Percentiles rank a stretch among this genome's conserved stretches.
These are phyloP conservation scores for Cymodocea nodosa DNA, from an alignment of 116 monocot genomes.

Conservation along the genomic window DNA sequence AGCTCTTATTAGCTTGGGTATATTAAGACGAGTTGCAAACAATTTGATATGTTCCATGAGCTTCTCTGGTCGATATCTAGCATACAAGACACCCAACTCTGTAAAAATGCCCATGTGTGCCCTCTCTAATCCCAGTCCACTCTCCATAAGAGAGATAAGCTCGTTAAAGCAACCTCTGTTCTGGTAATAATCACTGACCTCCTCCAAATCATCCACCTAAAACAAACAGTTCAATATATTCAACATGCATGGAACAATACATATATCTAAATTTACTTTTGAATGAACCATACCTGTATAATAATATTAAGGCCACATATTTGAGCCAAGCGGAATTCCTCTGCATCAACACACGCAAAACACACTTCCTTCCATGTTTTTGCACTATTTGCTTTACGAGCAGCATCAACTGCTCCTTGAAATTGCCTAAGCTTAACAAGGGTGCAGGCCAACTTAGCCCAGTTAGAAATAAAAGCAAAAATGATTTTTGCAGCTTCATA, in stretches of 20 bases:
- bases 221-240: neutral
- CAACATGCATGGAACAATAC: too few relatives aligned
- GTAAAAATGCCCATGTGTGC: constrained; percentile 99
- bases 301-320: constrained; percentile 94
- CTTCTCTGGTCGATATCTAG: constrained; percentile 83
- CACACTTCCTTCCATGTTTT: constrained; percentile 97
- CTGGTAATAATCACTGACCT: constrained; percentile 94
- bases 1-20: constrained; percentile 72
- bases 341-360: constrained; percentile 90
- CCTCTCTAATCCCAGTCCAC: constrained; percentile 89
- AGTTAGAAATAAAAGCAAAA: constrained; percentile 95
- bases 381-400: constrained; percentile 82
- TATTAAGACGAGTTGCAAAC: constrained; percentile 49
- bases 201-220: constrained; percentile 93
- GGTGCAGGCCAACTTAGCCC: constrained; percentile 82
- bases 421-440: constrained; percentile 85
- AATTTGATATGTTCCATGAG: constrained; percentile 95
- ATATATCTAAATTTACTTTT: neutral
- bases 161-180: constrained; percentile 98
- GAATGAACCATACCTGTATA: constrained; percentile 48
- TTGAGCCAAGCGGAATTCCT: constrained; percentile 98
- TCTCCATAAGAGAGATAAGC: constrained; percentile 93
- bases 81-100: constrained; percentile 90
- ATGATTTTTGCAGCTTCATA: constrained; percentile 98
- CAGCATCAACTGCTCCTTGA: constrained; percentile 92